Evolutionary conservation across 2,329 filamentous ascomycete species (phyloP), one percentile per base, ranked within the genome.

Genomic region (Berkeleyomyces rouxiae): DNA sequence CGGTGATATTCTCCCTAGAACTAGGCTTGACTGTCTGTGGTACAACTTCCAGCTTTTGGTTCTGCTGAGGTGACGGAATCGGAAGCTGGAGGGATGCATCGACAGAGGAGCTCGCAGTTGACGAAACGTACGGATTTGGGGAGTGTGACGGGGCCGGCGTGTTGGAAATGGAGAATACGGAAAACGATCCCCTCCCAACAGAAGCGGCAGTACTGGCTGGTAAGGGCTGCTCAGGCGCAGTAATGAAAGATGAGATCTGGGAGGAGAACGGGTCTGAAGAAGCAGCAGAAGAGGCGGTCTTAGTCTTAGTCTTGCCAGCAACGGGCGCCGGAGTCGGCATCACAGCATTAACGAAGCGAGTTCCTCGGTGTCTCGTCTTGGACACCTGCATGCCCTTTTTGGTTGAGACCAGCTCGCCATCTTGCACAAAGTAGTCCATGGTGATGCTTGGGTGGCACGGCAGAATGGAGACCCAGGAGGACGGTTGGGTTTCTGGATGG

Each of bases 371-470:
- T 65, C 72, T 74, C 61, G 74, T 70, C 65, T 73, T 73, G 31
- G 73, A 73, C 10, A 75, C 72, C 65, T 74, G 72, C 53, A 75
- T 68, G 7, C 74, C 74, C 40, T 72, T 70, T 36, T 72, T 69
- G 0, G 72, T 75, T 43, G 72, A 71, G 59, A 74, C 70, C 47
- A 75, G 67, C 46, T 71, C 69, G 33, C 73, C 73, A 64, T 71
- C 70, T 62, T 70, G 69, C 42, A 75, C 66, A 3, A 73, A 73
- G 65, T 75, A 72, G 64, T 75, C 72, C 73, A 75, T 75, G 16
- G 36, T 31, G 10, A 11, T 16, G 39, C 7, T 10, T 5, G 31
- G 10, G 42, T 7, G 11, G 42, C 58, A 59, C 36, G 31, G 42
- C 23, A 46, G 13, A 43, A 16, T 7, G 7, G 16, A 59, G 39